Evolutionary conservation across 1,284 basidiomycete genomes (phyloP).

Genomic region (Bondarzewia mesenterica): DNA sequence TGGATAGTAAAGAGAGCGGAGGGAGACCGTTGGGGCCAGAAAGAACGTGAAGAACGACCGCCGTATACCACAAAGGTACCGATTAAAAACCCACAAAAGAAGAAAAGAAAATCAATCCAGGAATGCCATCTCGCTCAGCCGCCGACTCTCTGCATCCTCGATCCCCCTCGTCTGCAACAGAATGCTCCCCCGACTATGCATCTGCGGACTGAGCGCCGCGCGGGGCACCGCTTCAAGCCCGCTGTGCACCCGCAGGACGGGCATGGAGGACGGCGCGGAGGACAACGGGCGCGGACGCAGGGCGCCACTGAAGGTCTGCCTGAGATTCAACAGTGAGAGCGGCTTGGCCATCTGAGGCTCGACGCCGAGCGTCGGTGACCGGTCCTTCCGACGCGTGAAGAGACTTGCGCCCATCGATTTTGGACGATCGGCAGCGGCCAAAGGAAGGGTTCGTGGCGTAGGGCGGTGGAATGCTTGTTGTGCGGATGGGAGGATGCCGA

Average conservation of each 20-base stretch:
- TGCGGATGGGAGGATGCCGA: slow-evolving; percentile 5
- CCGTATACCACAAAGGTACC: too few relatives aligned
- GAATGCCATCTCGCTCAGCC: slow-evolving; percentile 65
- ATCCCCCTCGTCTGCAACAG: slow-evolving; percentile 41
- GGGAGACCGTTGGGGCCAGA: too few relatives aligned
- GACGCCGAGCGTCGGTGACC: slow-evolving; percentile 1
- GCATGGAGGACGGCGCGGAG: not conserved
- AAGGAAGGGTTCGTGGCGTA: not conserved
- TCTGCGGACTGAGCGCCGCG: slow-evolving; percentile 39
- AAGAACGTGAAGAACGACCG: too few relatives aligned
- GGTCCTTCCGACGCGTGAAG: slow-evolving; percentile 5
- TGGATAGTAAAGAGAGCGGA: too few relatives aligned
- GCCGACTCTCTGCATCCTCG: slow-evolving; percentile 55
- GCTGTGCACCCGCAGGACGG: not conserved
- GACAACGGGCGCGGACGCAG: slow-evolving; percentile 12
- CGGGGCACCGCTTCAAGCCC: not conserved
- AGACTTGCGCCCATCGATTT: slow-evolving; percentile 6
- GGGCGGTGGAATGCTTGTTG: not conserved
- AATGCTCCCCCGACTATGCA: slow-evolving; percentile 51
- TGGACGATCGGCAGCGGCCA: not conserved
- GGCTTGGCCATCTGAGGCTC: slow-evolving; percentile 9
- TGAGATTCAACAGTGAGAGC: slow-evolving; percentile 20
- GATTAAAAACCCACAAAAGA: too few relatives aligned
- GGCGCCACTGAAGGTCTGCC: slow-evolving; percentile 18
- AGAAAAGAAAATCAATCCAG: slow-evolving; percentile 18